A percentile compares a stretch with the other conserved stretches of the same genome.
phyloP scores from a whole-genome alignment of 495 filamentous ascomycete species.

The Aspergillus funiculosus region DNA sequence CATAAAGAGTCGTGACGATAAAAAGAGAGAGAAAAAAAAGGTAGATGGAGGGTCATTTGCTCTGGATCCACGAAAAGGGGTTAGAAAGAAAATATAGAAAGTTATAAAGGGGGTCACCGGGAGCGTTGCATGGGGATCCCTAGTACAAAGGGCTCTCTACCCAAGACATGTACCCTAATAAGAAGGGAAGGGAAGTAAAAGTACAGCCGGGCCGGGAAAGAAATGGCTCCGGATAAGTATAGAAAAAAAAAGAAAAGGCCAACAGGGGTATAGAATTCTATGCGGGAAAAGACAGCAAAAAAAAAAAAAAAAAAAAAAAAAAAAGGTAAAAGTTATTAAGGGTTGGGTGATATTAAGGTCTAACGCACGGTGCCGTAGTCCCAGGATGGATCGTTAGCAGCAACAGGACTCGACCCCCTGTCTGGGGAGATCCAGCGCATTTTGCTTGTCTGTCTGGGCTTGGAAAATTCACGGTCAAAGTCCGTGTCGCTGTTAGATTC shows the following conservation, averaged over 20 bases:
- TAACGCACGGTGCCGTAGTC: conserved; percentile 8
- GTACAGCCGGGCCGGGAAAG: conserved; percentile 2
- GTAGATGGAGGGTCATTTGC: no score
- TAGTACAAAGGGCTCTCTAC: no score
- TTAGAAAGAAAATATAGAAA: no score
- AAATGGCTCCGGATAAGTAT: no score
- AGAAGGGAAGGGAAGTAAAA: neutral
- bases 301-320: neutral
- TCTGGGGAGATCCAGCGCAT: conserved; percentile 10
- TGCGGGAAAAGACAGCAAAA: neutral
- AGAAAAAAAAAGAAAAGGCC: neutral
- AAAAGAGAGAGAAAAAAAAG: neutral
- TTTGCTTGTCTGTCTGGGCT: neutral
- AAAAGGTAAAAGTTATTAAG: neutral
- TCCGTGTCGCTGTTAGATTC: conserved; percentile 9
- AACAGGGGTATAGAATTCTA: conserved; percentile 7
- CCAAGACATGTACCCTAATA: no score
- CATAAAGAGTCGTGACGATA: conserved; percentile 2
- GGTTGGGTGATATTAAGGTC: no score
- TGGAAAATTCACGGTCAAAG: neutral
- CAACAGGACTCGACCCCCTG: conserved; percentile 4
- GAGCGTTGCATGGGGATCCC: no score
- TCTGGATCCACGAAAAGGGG: no score
- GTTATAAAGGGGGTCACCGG: no score
- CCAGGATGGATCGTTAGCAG: conserved; percentile 16